phyloP scores from a whole-genome alignment of 257 asterid genomes.

The Lycium ferocissimum region DNA sequence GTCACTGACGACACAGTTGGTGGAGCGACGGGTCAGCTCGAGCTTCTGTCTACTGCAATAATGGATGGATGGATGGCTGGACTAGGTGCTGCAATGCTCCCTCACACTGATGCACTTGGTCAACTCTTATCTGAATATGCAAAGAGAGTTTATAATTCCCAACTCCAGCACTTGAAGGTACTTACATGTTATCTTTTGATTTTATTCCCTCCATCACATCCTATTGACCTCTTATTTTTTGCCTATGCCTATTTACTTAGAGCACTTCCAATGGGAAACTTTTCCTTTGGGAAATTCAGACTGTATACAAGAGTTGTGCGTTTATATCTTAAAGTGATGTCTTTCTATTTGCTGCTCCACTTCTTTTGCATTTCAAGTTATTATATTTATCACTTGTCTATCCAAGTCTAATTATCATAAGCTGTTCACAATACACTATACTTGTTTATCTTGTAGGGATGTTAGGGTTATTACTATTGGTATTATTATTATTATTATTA shows the following conservation, averaged over 20 bases:
- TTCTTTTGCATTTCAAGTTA: background rate
- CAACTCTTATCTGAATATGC: constrained; percentile 95
- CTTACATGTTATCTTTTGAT: constrained; percentile 20
- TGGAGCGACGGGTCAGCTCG: constrained; percentile 94
- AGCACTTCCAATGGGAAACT: background rate
- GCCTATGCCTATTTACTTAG: background rate
- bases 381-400: constrained; percentile 24
- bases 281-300: background rate
- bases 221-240: constrained; percentile 16
- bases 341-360: constrained; percentile 13
- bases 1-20: constrained; percentile 80
- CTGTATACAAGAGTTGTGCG: background rate
- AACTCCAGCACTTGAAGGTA: constrained; percentile 95
- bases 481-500: background rate
- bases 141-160: constrained; percentile 86
- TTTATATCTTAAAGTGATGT: constrained; percentile 5
- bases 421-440: background rate
- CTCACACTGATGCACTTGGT: constrained; percentile 95
- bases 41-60: constrained; percentile 98
- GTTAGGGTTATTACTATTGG: background rate
- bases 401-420: background rate
- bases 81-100: constrained; percentile 95
- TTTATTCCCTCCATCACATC: constrained; percentile 10
- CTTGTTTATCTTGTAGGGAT: constrained; percentile 3
- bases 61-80: constrained; percentile 99